These are phyloP conservation scores for Phlebopus sp. DNA, from an alignment of 1,284 basidiomycete genomes.

Conservation along the genomic window DNA sequence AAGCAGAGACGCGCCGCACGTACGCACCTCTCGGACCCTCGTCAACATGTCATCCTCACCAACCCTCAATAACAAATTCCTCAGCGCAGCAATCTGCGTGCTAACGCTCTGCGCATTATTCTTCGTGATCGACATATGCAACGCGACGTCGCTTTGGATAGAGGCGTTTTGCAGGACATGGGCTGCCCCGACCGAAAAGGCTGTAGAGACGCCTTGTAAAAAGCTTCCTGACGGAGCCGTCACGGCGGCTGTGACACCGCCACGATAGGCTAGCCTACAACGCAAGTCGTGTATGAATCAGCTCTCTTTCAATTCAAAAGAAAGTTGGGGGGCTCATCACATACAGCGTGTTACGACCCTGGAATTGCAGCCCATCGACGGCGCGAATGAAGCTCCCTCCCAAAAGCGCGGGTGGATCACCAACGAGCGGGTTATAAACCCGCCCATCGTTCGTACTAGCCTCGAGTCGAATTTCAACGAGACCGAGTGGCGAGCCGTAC, in stretches of 20 bases:
- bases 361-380: conserved; percentile 70
- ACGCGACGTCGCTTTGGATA: conserved; percentile 63
- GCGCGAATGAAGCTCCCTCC: conserved; percentile 56
- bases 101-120: conserved; percentile 52
- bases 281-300: not conserved
- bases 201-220: conserved; percentile 64
- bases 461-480: conserved; percentile 67
- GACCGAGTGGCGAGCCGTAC: conserved; percentile 58
- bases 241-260: conserved; percentile 60
- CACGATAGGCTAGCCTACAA: conserved; percentile 58
- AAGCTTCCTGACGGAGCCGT: conserved; percentile 55
- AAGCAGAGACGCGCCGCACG: conserved; percentile 1
- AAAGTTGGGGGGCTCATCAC: conserved; percentile 32
- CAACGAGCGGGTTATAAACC: conserved; percentile 49
- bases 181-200: conserved; percentile 60
- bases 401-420: conserved; percentile 43
- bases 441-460: conserved; percentile 65
- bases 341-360: conserved; percentile 67
- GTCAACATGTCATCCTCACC: conserved; percentile 52
- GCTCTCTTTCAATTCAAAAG: not conserved
- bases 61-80: conserved; percentile 52
- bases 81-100: conserved; percentile 70
- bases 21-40: conserved; percentile 57
- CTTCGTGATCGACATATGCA: conserved; percentile 65
- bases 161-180: conserved; percentile 70